These are phyloP conservation scores for Hanseniaspora taiwanica DNA, from an alignment of 805 yeast genomes.

Conservation along the genomic window DNA sequence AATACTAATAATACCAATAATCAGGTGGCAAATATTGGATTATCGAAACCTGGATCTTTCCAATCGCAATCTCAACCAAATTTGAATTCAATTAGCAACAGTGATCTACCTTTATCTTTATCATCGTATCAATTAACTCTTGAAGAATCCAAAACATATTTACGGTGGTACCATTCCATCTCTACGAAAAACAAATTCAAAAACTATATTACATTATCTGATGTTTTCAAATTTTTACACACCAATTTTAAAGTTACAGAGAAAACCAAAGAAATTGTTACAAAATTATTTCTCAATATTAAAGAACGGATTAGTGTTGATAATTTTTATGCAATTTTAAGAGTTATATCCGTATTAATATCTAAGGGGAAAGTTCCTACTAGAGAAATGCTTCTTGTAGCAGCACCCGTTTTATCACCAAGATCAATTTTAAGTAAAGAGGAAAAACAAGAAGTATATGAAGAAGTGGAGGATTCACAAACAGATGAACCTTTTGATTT, in stretches of 20 bases:
- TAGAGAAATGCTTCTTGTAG: conserved; percentile 31
- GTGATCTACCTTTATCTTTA: too few species aligned
- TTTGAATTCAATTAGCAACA: too few species aligned
- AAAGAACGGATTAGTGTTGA: conserved; percentile 62
- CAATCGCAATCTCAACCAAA: too few species aligned
- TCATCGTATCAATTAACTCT: conserved; percentile 54
- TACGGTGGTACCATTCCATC: conserved; percentile 87
- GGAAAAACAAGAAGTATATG: conserved; percentile 35
- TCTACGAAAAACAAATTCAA: conserved; percentile 50
- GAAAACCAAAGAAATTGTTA: conserved; percentile 36
- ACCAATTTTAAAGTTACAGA: conserved; percentile 58
- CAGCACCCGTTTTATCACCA: conserved; percentile 68
- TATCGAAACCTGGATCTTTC: too few species aligned
- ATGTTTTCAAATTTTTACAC: conserved; percentile 62
- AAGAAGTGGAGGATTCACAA: conserved; percentile 22
- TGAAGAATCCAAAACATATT: conserved; percentile 72
- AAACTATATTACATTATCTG: conserved; percentile 53
- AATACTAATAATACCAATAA: too few species aligned
- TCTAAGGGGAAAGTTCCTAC: conserved; percentile 36
- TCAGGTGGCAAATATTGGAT: too few species aligned
- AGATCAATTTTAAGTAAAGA: conserved; percentile 58
- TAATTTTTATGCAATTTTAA: conserved; percentile 75
- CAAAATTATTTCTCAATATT: conserved; percentile 37
- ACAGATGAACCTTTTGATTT: conserved; percentile 44
- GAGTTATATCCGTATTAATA: conserved; percentile 66